A percentile compares a stretch with the other conserved stretches of the same genome.
Conservation (phyloP, 1,284 basidiomycete species). For the Apiotrichum brassicae region DNA sequence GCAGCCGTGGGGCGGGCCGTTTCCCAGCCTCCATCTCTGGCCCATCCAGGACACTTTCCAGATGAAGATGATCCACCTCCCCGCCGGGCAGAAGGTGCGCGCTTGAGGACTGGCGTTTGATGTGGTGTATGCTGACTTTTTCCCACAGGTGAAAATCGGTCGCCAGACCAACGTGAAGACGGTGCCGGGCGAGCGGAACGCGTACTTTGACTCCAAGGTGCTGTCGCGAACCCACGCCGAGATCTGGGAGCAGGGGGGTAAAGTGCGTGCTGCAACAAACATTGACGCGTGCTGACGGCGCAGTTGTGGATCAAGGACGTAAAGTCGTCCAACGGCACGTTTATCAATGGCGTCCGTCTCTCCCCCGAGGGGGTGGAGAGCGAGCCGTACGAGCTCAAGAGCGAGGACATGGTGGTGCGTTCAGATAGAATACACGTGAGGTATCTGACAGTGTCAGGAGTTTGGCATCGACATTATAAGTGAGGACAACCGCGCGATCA, state of each 20-base stretch:
- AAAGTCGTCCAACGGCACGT: constrained; percentile 96
- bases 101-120: not conserved
- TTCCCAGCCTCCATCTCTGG: constrained; percentile 71
- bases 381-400: constrained; percentile 88
- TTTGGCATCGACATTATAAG: constrained; percentile 98
- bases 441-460: constrained; percentile 56
- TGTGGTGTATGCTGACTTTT: too few relatives aligned
- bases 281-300: not conserved
- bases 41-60: constrained; percentile 94
- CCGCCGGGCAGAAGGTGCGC: constrained; percentile 46
- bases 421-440: not conserved
- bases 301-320: constrained; percentile 98
- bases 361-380: constrained; percentile 87
- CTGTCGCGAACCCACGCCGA: constrained; percentile 94
- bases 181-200: constrained; percentile 87
- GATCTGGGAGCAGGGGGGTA: constrained; percentile 87
- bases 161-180: constrained; percentile 96
- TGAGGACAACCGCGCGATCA: constrained; percentile 96
- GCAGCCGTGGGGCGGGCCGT: constrained; percentile 42
- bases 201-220: constrained; percentile 96
- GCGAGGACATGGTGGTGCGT: constrained; percentile 80
- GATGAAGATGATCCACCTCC: constrained; percentile 89
- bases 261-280: constrained; percentile 52
- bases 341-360: constrained; percentile 91
- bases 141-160: constrained; percentile 79